Percentiles rank a stretch among this genome's conserved stretches.
Evolutionary conservation across 306 rosid genomes (phyloP).

Genomic region (Prunus mongolica): DNA sequence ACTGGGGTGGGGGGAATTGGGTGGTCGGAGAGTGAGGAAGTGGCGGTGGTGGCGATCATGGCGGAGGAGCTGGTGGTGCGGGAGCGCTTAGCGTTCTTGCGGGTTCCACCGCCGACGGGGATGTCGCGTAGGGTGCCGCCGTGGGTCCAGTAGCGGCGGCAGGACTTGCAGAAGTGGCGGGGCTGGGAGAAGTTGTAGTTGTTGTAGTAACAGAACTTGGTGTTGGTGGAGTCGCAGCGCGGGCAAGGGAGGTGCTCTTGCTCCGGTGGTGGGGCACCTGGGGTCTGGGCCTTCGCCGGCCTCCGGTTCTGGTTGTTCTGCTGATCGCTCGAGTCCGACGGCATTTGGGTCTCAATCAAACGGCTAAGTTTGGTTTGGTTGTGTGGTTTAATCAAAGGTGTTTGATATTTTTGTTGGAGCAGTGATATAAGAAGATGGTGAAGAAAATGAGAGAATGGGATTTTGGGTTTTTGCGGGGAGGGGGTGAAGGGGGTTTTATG

Average conservation of each 20-base stretch:
- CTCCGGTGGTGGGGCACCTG: conserved; percentile 60
- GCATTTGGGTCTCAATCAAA: conserved; percentile 29
- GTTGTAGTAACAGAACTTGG: conserved; percentile 96
- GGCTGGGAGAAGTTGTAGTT: conserved; percentile 99
- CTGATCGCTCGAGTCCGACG: conserved; percentile 56
- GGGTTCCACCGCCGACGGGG: conserved; percentile 89
- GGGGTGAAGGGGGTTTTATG: conserved; percentile 34
- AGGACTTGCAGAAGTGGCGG: conserved; percentile 90
- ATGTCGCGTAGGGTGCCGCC: conserved; percentile 98
- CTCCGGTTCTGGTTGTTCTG: not conserved
- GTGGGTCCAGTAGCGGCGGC: conserved; percentile 99
- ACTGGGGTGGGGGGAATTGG: conserved; percentile 29
- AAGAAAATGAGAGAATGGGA: not conserved
- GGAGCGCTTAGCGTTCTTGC: conserved; percentile 88
- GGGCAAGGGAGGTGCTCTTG: conserved; percentile 94
- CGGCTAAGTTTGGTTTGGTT: not conserved
- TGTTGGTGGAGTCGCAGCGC: conserved; percentile 89
- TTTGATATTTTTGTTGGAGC: not conserved
- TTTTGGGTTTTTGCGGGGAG: not conserved
- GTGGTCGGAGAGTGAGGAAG: conserved; percentile 21
- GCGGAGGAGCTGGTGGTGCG: conserved; percentile 42
- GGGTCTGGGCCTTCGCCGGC: conserved; percentile 16
- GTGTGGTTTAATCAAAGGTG: not conserved
- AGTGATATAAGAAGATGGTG: not conserved
- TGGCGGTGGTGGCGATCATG: not conserved